Conservation (phyloP, 208 protist genomes). For the Leishmania gerbilli region DNA sequence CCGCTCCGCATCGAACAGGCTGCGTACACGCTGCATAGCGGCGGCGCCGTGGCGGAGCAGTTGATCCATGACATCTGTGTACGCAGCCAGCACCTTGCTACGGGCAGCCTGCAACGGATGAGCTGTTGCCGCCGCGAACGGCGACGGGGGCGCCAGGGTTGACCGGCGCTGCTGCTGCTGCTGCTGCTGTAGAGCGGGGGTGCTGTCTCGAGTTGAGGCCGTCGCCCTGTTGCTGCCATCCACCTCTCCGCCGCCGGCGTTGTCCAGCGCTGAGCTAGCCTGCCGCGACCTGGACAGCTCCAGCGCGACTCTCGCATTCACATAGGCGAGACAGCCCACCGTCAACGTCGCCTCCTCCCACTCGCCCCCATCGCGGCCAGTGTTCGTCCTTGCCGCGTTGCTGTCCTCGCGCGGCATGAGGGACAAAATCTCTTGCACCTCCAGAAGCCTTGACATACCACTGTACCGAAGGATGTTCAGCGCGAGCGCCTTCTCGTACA, state of each 20-base stretch:
- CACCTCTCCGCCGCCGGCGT: background rate
- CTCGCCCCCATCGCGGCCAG: background rate
- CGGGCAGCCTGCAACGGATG: background rate
- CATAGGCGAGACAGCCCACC: constrained; percentile 17
- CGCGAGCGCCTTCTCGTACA: constrained; percentile 31
- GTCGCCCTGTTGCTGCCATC: background rate
- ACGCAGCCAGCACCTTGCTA: constrained; percentile 21
- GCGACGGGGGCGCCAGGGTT: background rate
- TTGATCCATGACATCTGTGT: constrained; percentile 34
- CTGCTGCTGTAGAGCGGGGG: background rate
- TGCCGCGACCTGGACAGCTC: constrained; percentile 3
- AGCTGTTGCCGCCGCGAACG: background rate
- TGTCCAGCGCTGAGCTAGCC: background rate
- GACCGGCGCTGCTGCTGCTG: constrained; percentile 19
- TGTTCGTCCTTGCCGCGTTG: background rate
- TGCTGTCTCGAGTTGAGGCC: background rate
- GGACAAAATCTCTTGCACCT: constrained; percentile 11
- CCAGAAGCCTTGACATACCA: constrained; percentile 19
- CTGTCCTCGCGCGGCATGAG: constrained; percentile 3
- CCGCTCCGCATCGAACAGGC: constrained; percentile 18
- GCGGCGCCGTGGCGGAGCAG: constrained; percentile 23
- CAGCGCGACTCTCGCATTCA: constrained; percentile 15
- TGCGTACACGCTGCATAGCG: constrained; percentile 15
- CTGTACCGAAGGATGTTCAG: constrained; percentile 26
- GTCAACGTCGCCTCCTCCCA: constrained; percentile 22